phyloP scores from a whole-genome alignment of 1,139 yeast genomes.

The Magnusiomyces fungicola region DNA sequence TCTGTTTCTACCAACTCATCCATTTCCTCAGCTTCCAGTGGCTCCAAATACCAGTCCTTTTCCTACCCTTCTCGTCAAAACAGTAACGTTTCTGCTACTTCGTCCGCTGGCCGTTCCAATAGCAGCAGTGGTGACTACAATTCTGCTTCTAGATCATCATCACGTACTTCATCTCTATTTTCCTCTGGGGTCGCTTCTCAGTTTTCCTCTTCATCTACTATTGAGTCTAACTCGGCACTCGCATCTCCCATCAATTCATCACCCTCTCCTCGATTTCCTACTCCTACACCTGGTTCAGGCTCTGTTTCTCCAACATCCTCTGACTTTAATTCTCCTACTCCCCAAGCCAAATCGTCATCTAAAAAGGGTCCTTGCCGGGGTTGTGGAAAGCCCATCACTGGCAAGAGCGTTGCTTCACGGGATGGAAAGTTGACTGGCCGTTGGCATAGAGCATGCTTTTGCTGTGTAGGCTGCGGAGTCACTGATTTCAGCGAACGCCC shows the following conservation, averaged over 20 bases:
- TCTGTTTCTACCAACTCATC: not conserved
- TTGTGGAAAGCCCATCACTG: conserved; percentile 46
- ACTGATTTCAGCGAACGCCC: conserved; percentile 16
- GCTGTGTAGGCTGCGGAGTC: conserved; percentile 56
- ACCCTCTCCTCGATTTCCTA: not conserved
- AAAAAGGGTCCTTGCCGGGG: conserved; percentile 28
- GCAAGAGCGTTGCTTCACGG: conserved; percentile 63
- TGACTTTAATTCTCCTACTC: not conserved
- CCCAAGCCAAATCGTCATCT: not conserved
- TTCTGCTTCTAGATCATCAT: not conserved
- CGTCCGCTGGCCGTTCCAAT: not conserved
- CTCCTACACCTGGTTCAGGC: not conserved
- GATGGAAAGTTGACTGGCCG: conserved; percentile 83
- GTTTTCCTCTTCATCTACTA: not conserved
- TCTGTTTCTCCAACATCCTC: not conserved
- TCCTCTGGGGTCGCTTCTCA: not conserved
- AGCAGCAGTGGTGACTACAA: no score
- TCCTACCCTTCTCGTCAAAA: not conserved
- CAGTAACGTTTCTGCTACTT: not conserved
- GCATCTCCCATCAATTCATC: not conserved
- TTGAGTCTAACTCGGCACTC: not conserved
- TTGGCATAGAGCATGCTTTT: conserved; percentile 88
- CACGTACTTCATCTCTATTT: not conserved
- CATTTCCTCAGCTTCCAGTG: not conserved
- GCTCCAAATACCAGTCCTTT: not conserved